Evolutionary conservation across 495 filamentous ascomycete species (phyloP).

Genomic region (Podospora appendiculata): DNA sequence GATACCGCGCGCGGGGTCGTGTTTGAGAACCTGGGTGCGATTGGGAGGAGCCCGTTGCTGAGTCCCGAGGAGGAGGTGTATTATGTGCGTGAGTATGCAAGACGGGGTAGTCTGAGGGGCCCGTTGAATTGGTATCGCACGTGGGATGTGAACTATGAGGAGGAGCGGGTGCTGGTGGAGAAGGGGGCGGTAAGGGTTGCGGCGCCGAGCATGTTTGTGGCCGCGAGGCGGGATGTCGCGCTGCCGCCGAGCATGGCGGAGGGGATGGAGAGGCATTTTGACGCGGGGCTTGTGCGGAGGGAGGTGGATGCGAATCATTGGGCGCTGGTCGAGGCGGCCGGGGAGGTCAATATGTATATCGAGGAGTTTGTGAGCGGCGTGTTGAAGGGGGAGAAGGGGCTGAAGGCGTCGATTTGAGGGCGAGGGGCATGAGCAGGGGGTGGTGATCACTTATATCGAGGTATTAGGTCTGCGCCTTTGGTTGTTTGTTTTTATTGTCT

Average conservation of each 20-base stretch:
- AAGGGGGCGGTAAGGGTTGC: slow-evolving; percentile 35
- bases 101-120: slow-evolving; percentile 61
- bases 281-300: slow-evolving; percentile 43
- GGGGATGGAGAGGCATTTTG: slow-evolving; percentile 57
- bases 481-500: too few species aligned
- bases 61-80: slow-evolving; percentile 64
- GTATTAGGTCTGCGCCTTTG: too few species aligned
- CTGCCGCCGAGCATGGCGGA: slow-evolving; percentile 58
- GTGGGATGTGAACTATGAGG: slow-evolving; percentile 60
- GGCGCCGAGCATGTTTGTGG: slow-evolving; percentile 66
- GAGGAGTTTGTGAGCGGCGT: slow-evolving; percentile 26
- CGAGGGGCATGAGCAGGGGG: too few species aligned
- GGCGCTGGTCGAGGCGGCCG: slow-evolving; percentile 58
- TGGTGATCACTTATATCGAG: too few species aligned
- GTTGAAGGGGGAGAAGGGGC: slow-evolving; percentile 5
- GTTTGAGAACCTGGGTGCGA: slow-evolving; percentile 37
- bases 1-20: slow-evolving; percentile 46
- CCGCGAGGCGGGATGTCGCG: slow-evolving; percentile 58
- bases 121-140: slow-evolving; percentile 85
- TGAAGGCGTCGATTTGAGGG: slow-evolving; percentile 20
- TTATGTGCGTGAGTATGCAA: slow-evolving; percentile 61
- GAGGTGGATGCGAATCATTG: slow-evolving; percentile 62
- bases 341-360: slow-evolving; percentile 38
- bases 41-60: slow-evolving; percentile 50
- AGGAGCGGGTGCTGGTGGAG: slow-evolving; percentile 50